Conservation (phyloP, 345 rosid species). For the Pistacia atlantica region DNA sequence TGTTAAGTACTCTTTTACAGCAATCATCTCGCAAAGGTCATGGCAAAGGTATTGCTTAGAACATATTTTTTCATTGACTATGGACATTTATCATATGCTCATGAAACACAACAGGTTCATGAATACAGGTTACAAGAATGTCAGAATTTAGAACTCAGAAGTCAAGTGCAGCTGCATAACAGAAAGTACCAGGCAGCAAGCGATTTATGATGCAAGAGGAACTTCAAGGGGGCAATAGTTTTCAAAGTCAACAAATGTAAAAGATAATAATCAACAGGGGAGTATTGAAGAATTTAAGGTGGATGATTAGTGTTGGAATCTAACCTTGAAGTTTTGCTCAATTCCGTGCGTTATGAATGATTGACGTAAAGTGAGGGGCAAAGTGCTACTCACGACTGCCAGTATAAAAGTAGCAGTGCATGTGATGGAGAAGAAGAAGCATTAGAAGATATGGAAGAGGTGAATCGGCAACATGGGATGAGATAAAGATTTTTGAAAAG, state of each 20-base stretch:
- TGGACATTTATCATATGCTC: not conserved
- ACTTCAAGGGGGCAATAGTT: not conserved
- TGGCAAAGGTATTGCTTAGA: not conserved
- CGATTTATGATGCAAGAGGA: not conserved
- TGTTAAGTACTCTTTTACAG: constrained; percentile 13
- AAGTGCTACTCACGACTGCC: not conserved
- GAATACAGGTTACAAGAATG: not conserved
- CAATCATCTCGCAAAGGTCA: not conserved
- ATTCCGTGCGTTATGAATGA: not conserved
- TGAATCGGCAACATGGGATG: not conserved
- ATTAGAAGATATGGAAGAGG: not conserved
- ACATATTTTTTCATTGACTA: not conserved
- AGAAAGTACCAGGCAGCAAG: not conserved
- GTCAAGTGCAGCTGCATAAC: not conserved
- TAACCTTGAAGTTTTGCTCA: not conserved
- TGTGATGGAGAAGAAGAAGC: not conserved
- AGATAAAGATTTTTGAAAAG: not conserved
- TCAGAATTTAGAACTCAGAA: not conserved
- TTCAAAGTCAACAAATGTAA: not conserved
- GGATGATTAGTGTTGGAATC: not conserved
- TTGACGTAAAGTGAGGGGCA: not conserved
- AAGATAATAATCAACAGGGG: not conserved
- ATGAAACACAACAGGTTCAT: constrained; percentile 2
- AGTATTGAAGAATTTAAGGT: not conserved
- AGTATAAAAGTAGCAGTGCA: not conserved